phyloP scores from a whole-genome alignment of 306 rosid species.

The Phaseolus lunatus region DNA sequence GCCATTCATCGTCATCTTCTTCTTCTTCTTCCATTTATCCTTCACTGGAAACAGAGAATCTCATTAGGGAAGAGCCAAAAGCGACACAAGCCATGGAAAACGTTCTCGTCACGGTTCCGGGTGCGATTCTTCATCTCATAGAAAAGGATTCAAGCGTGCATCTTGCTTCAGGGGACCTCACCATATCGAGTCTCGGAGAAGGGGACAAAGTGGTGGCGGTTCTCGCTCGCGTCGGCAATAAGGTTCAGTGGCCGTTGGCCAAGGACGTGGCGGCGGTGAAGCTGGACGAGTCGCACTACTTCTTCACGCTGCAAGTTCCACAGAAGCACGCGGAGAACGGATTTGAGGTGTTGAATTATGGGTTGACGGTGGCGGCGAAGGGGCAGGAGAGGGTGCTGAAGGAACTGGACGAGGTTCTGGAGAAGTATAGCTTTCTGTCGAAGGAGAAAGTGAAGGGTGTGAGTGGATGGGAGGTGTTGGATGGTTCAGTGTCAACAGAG shows the following conservation, averaged over 20 bases:
- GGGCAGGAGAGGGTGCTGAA: slow-evolving; percentile 59
- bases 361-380: slow-evolving; percentile 67
- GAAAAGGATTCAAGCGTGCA: slow-evolving; percentile 74
- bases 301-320: slow-evolving; percentile 71
- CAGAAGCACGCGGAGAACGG: not conserved
- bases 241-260: slow-evolving; percentile 83
- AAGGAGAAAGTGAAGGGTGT: slow-evolving; percentile 58
- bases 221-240: slow-evolving; percentile 68
- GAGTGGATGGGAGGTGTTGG: slow-evolving; percentile 63
- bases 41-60: slow-evolving; percentile 54
- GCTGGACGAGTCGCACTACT: slow-evolving; percentile 79
- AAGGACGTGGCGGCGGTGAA: slow-evolving; percentile 80
- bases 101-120: slow-evolving; percentile 63
- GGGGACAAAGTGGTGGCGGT: slow-evolving; percentile 68
- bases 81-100: slow-evolving; percentile 54
- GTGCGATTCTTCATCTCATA: slow-evolving; percentile 72
- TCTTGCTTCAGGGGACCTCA: slow-evolving; percentile 78
- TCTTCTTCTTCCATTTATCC: slow-evolving; percentile 61
- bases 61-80: slow-evolving; percentile 52
- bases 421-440: slow-evolving; percentile 67
- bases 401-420: slow-evolving; percentile 69
- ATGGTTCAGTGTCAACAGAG: slow-evolving; percentile 55
- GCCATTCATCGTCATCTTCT: slow-evolving; percentile 34
- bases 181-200: slow-evolving; percentile 57
- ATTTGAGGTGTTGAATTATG: slow-evolving; percentile 67